phyloP scores from a whole-genome alignment of 768 basidiomycete species.

The Leucocoprinus leucothites region DNA sequence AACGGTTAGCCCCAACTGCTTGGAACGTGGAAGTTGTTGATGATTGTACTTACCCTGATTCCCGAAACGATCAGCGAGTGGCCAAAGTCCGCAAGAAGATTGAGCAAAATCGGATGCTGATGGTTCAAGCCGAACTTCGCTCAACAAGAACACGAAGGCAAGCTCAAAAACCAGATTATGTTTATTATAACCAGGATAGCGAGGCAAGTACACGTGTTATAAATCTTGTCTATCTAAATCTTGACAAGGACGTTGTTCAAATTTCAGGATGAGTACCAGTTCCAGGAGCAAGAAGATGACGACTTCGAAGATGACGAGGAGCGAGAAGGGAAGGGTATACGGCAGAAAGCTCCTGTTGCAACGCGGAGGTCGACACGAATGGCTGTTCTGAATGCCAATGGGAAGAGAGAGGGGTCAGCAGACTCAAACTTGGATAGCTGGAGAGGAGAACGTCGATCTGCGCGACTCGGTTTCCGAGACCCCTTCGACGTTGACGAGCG shows the following conservation, averaged over 20 bases:
- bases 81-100: slow-evolving; percentile 67
- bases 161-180: slow-evolving; percentile 77
- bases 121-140: slow-evolving; percentile 75
- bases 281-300: slow-evolving; percentile 65
- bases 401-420: slow-evolving; percentile 50
- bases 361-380: slow-evolving; percentile 56
- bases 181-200: slow-evolving; percentile 67
- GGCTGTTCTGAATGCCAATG: slow-evolving; percentile 45
- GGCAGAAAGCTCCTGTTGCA: slow-evolving; percentile 30
- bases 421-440: slow-evolving; percentile 51
- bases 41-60: background rate
- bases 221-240: slow-evolving; percentile 19
- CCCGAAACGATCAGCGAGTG: slow-evolving; percentile 50
- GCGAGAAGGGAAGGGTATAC: slow-evolving; percentile 46
- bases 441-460: slow-evolving; percentile 75
- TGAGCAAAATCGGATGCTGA: slow-evolving; percentile 58
- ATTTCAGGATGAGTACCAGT: slow-evolving; percentile 52
- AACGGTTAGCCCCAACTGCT: background rate
- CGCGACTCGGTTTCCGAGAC: slow-evolving; percentile 60
- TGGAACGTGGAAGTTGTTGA: background rate
- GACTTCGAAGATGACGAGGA: slow-evolving; percentile 56
- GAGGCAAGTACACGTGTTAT: slow-evolving; percentile 45
- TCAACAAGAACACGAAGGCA: slow-evolving; percentile 76
- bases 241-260: background rate
- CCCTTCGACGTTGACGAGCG: slow-evolving; percentile 48